These are phyloP conservation scores for Fimicolochytrium jonesii DNA, from an alignment of 192 early-diverging fungal genomes.

Conservation along the genomic window DNA sequence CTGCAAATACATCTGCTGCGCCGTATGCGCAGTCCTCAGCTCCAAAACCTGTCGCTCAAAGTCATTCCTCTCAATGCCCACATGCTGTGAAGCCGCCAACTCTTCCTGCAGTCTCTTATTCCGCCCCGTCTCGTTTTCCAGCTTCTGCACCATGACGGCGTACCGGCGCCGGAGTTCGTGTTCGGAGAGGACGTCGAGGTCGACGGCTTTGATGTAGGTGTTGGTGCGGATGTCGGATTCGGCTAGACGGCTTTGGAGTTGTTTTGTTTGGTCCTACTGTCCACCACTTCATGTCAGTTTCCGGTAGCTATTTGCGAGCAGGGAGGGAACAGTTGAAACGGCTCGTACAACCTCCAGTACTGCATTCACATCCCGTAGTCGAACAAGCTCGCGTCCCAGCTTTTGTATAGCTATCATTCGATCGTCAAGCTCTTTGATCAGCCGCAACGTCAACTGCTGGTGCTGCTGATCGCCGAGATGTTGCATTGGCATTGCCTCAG, in stretches of 20 bases:
- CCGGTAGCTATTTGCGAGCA: too few relatives aligned
- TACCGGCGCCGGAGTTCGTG: slow-evolving; percentile 39
- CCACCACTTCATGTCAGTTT: too few relatives aligned
- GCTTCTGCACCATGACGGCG: slow-evolving; percentile 30
- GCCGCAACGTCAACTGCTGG: slow-evolving; percentile 40
- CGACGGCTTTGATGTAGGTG: slow-evolving; percentile 34
- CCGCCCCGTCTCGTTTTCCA: slow-evolving; percentile 19
- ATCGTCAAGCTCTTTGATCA: slow-evolving; percentile 39
- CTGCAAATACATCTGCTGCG: slow-evolving; percentile 35
- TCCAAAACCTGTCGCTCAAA: slow-evolving; percentile 38
- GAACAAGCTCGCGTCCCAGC: slow-evolving; percentile 36
- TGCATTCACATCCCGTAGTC: slow-evolving; percentile 25
- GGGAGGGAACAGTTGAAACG: too few relatives aligned
- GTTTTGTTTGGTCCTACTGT: slow-evolving; percentile 19
- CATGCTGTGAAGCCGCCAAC: slow-evolving; percentile 27
- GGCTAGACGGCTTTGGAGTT: slow-evolving; percentile 19
- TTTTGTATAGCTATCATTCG: slow-evolving; percentile 36
- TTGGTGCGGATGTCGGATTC: slow-evolving; percentile 29
- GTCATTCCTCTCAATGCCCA: slow-evolving; percentile 30
- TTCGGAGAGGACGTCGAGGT: slow-evolving; percentile 34
- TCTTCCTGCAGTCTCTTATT: slow-evolving; percentile 6
- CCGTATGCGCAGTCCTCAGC: slow-evolving; percentile 42
- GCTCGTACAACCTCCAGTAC: slow-evolving; percentile 27
- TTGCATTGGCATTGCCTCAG: not conserved
- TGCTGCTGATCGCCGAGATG: slow-evolving; percentile 32